Base-by-base conservation (phyloP, 164 flowering plant genomes). In the Taxillus chinensis region DNA sequence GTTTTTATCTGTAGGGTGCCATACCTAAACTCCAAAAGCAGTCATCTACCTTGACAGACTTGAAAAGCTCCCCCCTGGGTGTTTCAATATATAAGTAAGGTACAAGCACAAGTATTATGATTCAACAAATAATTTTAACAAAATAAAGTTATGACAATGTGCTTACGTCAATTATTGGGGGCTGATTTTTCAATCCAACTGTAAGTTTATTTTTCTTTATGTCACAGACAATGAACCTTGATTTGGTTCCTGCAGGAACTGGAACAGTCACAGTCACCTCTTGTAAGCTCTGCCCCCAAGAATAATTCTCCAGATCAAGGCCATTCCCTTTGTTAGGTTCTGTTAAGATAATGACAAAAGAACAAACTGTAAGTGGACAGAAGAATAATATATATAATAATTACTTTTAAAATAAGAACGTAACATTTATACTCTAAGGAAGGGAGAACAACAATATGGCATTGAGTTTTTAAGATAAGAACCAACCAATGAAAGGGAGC, bases 11-110 rank as follows among this genome's bases (percentile, higher is more conserved):
- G 27, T 27, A 27, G 27, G 3, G 13, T 48, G 13, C 63, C 79
- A 59, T 79, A 90, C 98, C 98, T 73, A 93, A 73, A 71, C 95
- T 93, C 99, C 99, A 93, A 63, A 84, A 88, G 55, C 91, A 80
- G 62, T 93, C 99, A 68, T 90, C 99, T 62, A 79, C 84, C 73
- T 87, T 93, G 58, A 93, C 77, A 63, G 83, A 53, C 68, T 74
- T 71, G 49, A 45, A 79, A 27, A 93, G 87, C 60, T 90, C 96
- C 14, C 14, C 92, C 97, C 95, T 90, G 78, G 50, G 81, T 9
- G 65, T n/a, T 51, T 39, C 15, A 57, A 56, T 17, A 3, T 8
- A 27, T 27, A 27, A 14, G 8, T 9, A 8, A 27, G 17, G 16
- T 52, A 14, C 5, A 61, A 16, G 9, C 5, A 14, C 10, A n/a